phyloP scores from a whole-genome alignment of 2,329 filamentous ascomycete genomes.

The Pseudogymnoascus sp. region DNA sequence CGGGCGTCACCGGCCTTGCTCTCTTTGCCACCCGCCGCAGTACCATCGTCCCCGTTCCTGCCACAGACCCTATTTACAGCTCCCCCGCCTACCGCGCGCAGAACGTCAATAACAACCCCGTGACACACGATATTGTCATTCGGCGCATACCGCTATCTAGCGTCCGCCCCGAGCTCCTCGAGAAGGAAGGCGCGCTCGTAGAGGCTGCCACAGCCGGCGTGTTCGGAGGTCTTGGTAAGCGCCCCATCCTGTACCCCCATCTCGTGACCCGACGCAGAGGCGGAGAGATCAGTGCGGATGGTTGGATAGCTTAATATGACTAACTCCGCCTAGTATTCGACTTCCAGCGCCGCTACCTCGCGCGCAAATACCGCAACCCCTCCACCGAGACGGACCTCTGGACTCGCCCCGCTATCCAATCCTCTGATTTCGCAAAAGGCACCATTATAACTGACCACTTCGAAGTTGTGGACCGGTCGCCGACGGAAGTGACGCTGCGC shows the following conservation, averaged over 20 bases:
- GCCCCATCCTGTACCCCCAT: slow-evolving; percentile 5
- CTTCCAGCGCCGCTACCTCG: slow-evolving; percentile 49
- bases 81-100: slow-evolving; percentile 46
- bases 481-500: slow-evolving; percentile 51
- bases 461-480: slow-evolving; percentile 58
- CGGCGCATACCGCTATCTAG: slow-evolving; percentile 53
- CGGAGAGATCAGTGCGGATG: neutral
- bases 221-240: slow-evolving; percentile 55
- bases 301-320: neutral
- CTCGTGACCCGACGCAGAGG: slow-evolving; percentile 6
- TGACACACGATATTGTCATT: slow-evolving; percentile 56
- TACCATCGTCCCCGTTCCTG: slow-evolving; percentile 43
- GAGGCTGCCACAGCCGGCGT: slow-evolving; percentile 60
- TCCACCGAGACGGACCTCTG: slow-evolving; percentile 54
- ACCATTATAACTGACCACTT: slow-evolving; percentile 64
- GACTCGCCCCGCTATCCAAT: slow-evolving; percentile 44
- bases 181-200: slow-evolving; percentile 51
- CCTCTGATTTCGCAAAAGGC: slow-evolving; percentile 52
- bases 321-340: slow-evolving; percentile 39
- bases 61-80: slow-evolving; percentile 53
- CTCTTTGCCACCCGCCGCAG: slow-evolving; percentile 17
- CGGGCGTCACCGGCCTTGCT: slow-evolving; percentile 17
- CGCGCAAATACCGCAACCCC: slow-evolving; percentile 48
- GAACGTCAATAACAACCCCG: slow-evolving; percentile 55
- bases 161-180: slow-evolving; percentile 56